Evolutionary conservation across 805 yeast genomes (phyloP).

Genomic region (Yamadazyma endophytica): DNA sequence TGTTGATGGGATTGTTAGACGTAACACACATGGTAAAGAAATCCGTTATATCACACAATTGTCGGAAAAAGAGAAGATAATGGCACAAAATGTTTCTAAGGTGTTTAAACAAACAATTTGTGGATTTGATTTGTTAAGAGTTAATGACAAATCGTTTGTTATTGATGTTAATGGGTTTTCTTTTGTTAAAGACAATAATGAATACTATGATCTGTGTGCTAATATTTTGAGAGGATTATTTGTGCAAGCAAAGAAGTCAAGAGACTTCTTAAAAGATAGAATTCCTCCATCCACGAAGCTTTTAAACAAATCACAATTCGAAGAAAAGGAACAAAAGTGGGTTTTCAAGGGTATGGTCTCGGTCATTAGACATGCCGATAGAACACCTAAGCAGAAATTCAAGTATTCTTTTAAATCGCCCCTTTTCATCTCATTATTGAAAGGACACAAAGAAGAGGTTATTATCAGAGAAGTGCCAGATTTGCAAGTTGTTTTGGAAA

Average conservation of each 20-base stretch:
- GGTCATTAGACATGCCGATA: constrained; percentile 94
- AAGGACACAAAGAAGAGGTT: constrained; percentile 95
- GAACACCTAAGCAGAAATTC: constrained; percentile 97
- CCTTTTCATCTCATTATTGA: constrained; percentile 76
- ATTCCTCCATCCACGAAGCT: constrained; percentile 31
- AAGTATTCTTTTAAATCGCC: constrained; percentile 91
- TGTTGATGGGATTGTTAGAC: constrained; percentile 96
- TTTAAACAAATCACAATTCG: constrained; percentile 36
- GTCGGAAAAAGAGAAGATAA: constrained; percentile 65
- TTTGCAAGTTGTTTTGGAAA: constrained; percentile 76
- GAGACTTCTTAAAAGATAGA: constrained; percentile 36
- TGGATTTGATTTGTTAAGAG: constrained; percentile 92
- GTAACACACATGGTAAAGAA: constrained; percentile 97
- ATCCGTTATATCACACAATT: constrained; percentile 84
- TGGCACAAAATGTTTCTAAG: constrained; percentile 73
- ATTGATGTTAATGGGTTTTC: constrained; percentile 98
- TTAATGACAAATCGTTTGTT: constrained; percentile 81
- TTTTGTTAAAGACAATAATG: constrained; percentile 87
- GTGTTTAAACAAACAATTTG: constrained; percentile 91
- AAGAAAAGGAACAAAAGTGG: constrained; percentile 86
- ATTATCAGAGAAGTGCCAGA: constrained; percentile 89
- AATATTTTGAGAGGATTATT: constrained; percentile 73
- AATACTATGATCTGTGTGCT: constrained; percentile 82
- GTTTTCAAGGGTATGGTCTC: constrained; percentile 88
- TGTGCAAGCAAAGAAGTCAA: constrained; percentile 43